These are phyloP conservation scores for Ambrosia artemisiifolia DNA, from an alignment of 129 eudicot species.

Conservation along the genomic window DNA sequence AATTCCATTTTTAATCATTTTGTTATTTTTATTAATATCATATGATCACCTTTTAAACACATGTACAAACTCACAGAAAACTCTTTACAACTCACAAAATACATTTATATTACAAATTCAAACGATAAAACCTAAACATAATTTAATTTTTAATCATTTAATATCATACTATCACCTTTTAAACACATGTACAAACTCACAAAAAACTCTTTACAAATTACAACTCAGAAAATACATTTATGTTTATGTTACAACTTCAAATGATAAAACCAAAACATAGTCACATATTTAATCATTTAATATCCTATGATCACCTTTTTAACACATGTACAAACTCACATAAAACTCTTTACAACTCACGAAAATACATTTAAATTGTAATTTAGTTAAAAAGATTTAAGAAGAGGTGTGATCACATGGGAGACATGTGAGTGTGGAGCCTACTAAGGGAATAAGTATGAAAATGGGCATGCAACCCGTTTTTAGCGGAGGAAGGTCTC, in stretches of 20 bases:
- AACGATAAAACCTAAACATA: neutral
- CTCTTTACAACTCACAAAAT: neutral
- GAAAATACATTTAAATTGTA: neutral
- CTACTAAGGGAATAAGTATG: conserved; percentile 33
- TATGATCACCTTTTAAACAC: neutral
- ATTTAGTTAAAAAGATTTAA: neutral
- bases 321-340: neutral
- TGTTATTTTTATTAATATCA: neutral
- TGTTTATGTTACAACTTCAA: neutral
- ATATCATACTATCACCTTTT: neutral
- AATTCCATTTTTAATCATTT: neutral
- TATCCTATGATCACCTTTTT: neutral
- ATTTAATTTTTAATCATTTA: neutral
- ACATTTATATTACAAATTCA: neutral
- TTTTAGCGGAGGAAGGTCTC: conserved; percentile 61
- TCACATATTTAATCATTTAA: neutral
- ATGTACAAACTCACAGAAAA: neutral
- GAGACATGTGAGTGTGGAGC: conserved; percentile 69
- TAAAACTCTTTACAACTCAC: neutral
- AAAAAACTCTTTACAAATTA: neutral
- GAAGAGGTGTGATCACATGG: conserved; percentile 54
- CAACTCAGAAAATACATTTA: neutral
- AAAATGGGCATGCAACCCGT: conserved; percentile 33
- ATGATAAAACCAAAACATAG: neutral
- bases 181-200: neutral